These are phyloP conservation scores for Xylariaceae sp. DNA, from an alignment of 2,329 filamentous ascomycete species.

Conservation along the genomic window DNA sequence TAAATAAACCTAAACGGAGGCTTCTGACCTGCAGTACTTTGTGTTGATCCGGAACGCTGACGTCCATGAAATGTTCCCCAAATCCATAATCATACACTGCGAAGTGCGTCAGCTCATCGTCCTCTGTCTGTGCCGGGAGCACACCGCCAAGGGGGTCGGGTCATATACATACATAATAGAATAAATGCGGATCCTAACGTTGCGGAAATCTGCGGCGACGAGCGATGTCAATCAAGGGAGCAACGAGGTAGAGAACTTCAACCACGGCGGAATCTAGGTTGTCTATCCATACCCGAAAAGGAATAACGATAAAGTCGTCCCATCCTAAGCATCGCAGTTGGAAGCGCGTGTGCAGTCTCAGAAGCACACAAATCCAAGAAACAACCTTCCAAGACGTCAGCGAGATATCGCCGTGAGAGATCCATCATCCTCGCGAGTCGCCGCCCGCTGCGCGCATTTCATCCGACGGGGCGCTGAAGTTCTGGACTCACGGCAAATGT, in stretches of 20 bases:
- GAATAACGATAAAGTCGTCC: slow-evolving; percentile 37
- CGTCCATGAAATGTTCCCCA: slow-evolving; percentile 28
- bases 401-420: background rate
- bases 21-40: slow-evolving; percentile 27
- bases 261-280: background rate
- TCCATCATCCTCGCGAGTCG: too few relatives aligned
- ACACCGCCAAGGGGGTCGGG: background rate
- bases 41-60: slow-evolving; percentile 19
- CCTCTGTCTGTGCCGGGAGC: background rate
- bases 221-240: background rate
- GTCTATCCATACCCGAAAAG: slow-evolving; percentile 29
- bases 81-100: slow-evolving; percentile 27
- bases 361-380: slow-evolving; percentile 28
- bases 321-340: slow-evolving; percentile 32
- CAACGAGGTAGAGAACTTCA: too few relatives aligned
- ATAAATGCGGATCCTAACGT: slow-evolving; percentile 25
- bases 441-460: background rate
- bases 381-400: slow-evolving; percentile 20
- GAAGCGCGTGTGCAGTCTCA: slow-evolving; percentile 31
- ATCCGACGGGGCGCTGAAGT: background rate
- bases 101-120: slow-evolving; percentile 10
- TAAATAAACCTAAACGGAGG: too few relatives aligned
- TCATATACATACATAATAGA: slow-evolving; percentile 13
- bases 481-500: slow-evolving; percentile 29
- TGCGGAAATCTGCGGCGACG: slow-evolving; percentile 22